Evolutionary conservation across 2,329 filamentous ascomycete genomes (phyloP).

Genomic region (Claviceps humidiphila): DNA sequence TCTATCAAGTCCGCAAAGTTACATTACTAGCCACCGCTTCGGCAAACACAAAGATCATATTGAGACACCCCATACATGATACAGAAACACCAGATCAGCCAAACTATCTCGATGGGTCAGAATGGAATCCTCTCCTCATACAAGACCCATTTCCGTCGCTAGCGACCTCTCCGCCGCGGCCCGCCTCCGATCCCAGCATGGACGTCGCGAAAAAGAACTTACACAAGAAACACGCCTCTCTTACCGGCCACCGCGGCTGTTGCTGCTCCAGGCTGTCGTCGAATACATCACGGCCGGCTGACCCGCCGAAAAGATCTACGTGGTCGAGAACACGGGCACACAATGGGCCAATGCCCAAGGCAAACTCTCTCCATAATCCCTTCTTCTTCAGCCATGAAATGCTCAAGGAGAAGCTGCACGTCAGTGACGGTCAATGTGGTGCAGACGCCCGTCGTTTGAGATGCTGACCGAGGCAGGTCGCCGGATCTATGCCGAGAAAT

Average conservation of each 20-base stretch:
- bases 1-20: background rate
- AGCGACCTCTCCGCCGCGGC: slow-evolving; percentile 13
- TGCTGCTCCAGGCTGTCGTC: slow-evolving; percentile 42
- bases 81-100: background rate
- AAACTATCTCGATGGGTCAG: slow-evolving; percentile 9
- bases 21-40: background rate
- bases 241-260: slow-evolving; percentile 32
- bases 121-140: slow-evolving; percentile 23
- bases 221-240: slow-evolving; percentile 24
- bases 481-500: slow-evolving; percentile 29
- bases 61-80: background rate
- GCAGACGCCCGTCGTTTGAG: slow-evolving; percentile 33
- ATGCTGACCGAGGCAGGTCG: slow-evolving; percentile 32
- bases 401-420: slow-evolving; percentile 27
- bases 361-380: slow-evolving; percentile 29
- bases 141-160: slow-evolving; percentile 30
- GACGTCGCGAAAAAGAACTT: slow-evolving; percentile 26
- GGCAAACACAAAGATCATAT: background rate
- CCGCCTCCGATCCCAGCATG: slow-evolving; percentile 29
- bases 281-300: slow-evolving; percentile 46
- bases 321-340: slow-evolving; percentile 46
- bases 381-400: background rate
- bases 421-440: slow-evolving; percentile 26
- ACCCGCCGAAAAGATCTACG: slow-evolving; percentile 42
- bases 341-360: slow-evolving; percentile 36